phyloP scores from a whole-genome alignment of 2,329 filamentous ascomycete genomes.

The Peltaster fructicola region DNA sequence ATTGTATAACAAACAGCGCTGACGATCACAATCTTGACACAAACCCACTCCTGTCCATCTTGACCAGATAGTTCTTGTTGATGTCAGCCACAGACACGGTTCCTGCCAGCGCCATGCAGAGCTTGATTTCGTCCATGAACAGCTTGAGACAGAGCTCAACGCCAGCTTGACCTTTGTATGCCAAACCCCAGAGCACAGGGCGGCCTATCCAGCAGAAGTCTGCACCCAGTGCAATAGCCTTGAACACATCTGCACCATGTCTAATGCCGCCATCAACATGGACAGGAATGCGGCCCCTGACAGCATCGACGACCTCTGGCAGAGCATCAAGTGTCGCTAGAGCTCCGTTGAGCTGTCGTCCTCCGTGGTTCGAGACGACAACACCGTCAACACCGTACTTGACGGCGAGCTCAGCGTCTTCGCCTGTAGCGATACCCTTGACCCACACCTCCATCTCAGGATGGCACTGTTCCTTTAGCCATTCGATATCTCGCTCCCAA shows the following conservation, averaged over 20 bases:
- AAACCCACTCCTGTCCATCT: conserved; percentile 17
- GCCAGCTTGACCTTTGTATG: conserved; percentile 19
- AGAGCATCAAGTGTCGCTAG: conserved; percentile 34
- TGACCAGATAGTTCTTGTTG: conserved; percentile 23
- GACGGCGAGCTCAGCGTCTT: conserved; percentile 24
- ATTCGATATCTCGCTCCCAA: conserved; percentile 34
- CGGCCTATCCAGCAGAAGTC: conserved; percentile 27
- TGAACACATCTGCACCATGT: conserved; percentile 37
- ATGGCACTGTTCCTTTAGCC: conserved; percentile 26
- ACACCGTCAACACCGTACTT: conserved; percentile 27
- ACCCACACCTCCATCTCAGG: conserved; percentile 32
- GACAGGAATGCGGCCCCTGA: conserved; percentile 30
- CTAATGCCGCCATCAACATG: conserved; percentile 41
- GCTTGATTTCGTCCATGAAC: conserved; percentile 20
- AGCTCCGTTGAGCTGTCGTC: conserved; percentile 39
- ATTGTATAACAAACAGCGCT: conserved; percentile 6
- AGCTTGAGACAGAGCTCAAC: conserved; percentile 28
- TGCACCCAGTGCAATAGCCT: conserved; percentile 33
- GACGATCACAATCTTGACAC: conserved; percentile 13
- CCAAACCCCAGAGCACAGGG: conserved; percentile 31
- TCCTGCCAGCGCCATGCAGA: conserved; percentile 25
- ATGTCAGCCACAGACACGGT: conserved; percentile 21
- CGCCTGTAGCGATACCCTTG: conserved; percentile 23
- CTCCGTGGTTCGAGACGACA: conserved; percentile 39
- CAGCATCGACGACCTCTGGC: conserved; percentile 16